Conservation (phyloP, 441 rosid species). For the Adansonia grandidieri region DNA sequence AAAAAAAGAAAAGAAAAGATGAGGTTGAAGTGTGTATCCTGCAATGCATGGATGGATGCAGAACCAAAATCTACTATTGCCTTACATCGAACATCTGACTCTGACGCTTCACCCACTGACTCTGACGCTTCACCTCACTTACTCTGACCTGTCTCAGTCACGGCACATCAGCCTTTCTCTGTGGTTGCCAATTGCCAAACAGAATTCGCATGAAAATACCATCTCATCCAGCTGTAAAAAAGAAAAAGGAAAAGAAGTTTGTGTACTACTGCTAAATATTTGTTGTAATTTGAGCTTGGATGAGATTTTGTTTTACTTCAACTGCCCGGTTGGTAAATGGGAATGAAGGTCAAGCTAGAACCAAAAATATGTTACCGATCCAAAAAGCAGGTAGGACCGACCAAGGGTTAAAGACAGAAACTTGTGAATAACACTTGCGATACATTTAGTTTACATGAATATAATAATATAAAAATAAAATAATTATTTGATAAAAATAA, state of each 20-base stretch:
- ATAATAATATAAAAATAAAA: too few relatives aligned
- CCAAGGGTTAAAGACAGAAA: not conserved
- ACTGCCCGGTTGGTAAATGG: not conserved
- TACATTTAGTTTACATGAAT: not conserved
- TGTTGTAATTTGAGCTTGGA: not conserved
- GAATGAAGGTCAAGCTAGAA: not conserved
- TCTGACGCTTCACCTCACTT: not conserved
- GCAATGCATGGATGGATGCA: not conserved
- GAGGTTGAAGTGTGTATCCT: not conserved
- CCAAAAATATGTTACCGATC: not conserved
- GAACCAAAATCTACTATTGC: not conserved
- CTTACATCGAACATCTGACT: not conserved
- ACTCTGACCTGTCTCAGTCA: not conserved
- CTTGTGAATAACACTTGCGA: not conserved
- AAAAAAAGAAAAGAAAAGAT: too few relatives aligned
- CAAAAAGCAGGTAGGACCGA: not conserved
- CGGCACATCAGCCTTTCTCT: not conserved
- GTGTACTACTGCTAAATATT: not conserved
- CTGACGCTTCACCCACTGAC: too few relatives aligned
- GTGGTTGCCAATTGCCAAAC: not conserved
- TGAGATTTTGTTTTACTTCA: not conserved
- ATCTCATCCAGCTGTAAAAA: constrained; percentile 20
- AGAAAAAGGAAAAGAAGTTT: not conserved
- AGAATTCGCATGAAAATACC: not conserved
- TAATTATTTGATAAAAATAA: too few relatives aligned